Evolutionary conservation across 805 yeast species (phyloP).

Genomic region (Suhomyces prunicola): DNA sequence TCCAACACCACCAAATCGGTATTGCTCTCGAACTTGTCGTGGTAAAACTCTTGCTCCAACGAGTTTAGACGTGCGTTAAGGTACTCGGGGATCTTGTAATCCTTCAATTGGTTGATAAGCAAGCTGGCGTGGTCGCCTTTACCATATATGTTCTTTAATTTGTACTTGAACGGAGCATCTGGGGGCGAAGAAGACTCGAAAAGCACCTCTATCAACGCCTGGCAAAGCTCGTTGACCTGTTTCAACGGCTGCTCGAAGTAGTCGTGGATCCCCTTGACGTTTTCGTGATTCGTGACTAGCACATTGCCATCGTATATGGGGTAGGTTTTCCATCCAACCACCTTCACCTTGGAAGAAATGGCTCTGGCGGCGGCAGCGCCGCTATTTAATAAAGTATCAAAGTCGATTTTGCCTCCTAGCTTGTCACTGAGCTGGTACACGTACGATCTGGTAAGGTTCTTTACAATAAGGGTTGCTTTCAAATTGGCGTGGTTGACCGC

Average conservation of each 20-base stretch:
- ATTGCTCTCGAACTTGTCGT: conserved; percentile 40
- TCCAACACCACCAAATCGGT: conserved; percentile 78
- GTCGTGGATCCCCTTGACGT: conserved; percentile 24
- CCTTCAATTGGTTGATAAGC: conserved; percentile 41
- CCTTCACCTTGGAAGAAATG: conserved; percentile 39
- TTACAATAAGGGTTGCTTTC: conserved; percentile 28
- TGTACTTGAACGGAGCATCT: conserved; percentile 19
- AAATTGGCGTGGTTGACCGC: conserved; percentile 8
- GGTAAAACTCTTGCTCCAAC: conserved; percentile 37
- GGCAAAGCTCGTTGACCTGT: conserved; percentile 47
- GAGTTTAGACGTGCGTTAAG: conserved; percentile 33
- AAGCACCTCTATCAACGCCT: conserved; percentile 46
- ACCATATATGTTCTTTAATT: conserved; percentile 53
- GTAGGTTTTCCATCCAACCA: conserved; percentile 44
- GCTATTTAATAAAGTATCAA: not conserved
- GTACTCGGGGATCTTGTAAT: conserved; percentile 33
- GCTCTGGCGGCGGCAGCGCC: not conserved
- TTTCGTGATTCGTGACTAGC: conserved; percentile 18
- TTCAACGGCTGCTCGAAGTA: conserved; percentile 45
- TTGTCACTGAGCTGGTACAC: conserved; percentile 28
- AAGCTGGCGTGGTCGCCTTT: conserved; percentile 58
- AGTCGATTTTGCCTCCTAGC: conserved; percentile 9
- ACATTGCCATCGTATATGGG: conserved; percentile 43
- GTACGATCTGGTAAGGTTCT: conserved; percentile 34
- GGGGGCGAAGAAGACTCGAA: conserved; percentile 23